Conservation (phyloP, 176 grass and related monocot genomes). For the Phoenix roebelenii region DNA sequence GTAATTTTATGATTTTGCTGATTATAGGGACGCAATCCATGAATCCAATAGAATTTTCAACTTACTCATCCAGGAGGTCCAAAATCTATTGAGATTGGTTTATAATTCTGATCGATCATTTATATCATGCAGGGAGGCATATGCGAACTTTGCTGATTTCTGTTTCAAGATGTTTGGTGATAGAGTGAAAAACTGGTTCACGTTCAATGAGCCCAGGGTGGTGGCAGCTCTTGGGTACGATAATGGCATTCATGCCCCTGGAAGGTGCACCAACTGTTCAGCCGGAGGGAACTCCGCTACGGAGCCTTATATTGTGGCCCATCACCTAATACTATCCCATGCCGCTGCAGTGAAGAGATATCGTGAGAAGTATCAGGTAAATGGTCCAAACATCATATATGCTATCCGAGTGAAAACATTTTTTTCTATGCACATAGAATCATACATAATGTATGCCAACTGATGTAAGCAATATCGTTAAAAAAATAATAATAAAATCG, state of each 20-base stretch:
- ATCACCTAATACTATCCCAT: slow-evolving; percentile 57
- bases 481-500: too few species aligned
- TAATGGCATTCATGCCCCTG: slow-evolving; percentile 32
- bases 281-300: slow-evolving; percentile 40
- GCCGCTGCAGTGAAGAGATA: slow-evolving; percentile 44
- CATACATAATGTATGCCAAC: too few species aligned
- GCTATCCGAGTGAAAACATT: too few species aligned
- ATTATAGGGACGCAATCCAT: too few species aligned
- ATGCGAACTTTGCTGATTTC: slow-evolving; percentile 35
- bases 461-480: too few species aligned
- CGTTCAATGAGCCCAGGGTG: slow-evolving; percentile 40
- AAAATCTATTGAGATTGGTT: neutral
- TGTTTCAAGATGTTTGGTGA: slow-evolving; percentile 39
- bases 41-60: too few species aligned
- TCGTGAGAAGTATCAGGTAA: slow-evolving; percentile 42
- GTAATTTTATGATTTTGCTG: too few species aligned
- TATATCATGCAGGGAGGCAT: slow-evolving; percentile 23
- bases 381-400: neutral
- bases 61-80: too few species aligned
- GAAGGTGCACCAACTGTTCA: slow-evolving; percentile 31
- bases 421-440: too few species aligned
- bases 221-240: slow-evolving; percentile 56
- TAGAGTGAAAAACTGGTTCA: slow-evolving; percentile 52
- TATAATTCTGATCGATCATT: neutral
- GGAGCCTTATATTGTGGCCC: slow-evolving; percentile 43